Base-by-base conservation (phyloP, 2,329 filamentous ascomycete species). In the Epichloe sp. region DNA sequence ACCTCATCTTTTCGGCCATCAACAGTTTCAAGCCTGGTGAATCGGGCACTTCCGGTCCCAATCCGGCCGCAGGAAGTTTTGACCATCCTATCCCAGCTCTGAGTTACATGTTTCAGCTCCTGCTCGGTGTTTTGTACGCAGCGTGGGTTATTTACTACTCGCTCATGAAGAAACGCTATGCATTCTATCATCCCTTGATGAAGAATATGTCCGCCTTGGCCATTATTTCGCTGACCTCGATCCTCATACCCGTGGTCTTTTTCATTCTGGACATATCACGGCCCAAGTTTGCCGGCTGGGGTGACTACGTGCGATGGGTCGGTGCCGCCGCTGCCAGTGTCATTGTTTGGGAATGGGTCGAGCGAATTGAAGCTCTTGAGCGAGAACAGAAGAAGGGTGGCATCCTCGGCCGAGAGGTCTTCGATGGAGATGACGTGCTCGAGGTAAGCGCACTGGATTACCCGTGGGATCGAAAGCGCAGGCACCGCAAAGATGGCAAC, bases 331-430 rank as follows among this genome's bases (percentile, higher is more conserved):
- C 89, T 1, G 90, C 90, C 31, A 95, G 88, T 68, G 90, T 95
- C n/a, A 87, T 95, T 21, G 90, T 96, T 2, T 96, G 90, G 90
- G 90, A 96, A 67, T 96, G 90, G 90, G 90, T 96, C 3, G 90
- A 96, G 67, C 79, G 90, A 26, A 96, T 96, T 47, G 90, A 96
- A 65, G 88, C 89, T 0, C 68, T 95, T 54, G 90, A 96, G 70
- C 80, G 90, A 58, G 89, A 95, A 65, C 89, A 95, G 65, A 88
- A 90, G 68, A 95, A 94, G 67, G 89, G 95, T 59, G 90, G 90
- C 0, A 94, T 96, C 51, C 70, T 96, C 1, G 90, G 90, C 3
- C 76, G 90, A 56, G 90, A 96, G 62, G 82, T 96, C 0, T 95
- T 95, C 61, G 90, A 96, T 58, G 90, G 89, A 3, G 90, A 96